Base-by-base conservation (phyloP, 2,329 filamentous ascomycete genomes). In the Chaetomiaceae sp. region DNA sequence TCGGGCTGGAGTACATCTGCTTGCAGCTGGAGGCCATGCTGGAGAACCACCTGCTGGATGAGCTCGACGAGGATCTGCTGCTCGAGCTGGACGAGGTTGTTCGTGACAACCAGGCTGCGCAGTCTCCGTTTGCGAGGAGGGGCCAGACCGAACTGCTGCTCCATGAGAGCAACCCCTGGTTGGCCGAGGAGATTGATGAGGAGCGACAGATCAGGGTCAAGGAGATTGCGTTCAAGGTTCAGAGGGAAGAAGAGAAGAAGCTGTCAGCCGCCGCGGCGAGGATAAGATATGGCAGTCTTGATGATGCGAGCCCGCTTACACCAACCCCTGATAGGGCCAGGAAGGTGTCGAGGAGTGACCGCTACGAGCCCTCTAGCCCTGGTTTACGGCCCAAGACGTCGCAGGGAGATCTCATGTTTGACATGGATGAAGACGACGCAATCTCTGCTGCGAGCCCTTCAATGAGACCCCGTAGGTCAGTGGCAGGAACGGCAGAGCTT, bases 1-100 rank as follows among this genome's bases (percentile, higher is more conserved):
- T 86, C 9, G 87, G 86, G 0, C 70, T 97, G 24, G 88, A 95
- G 62, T 98, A 96, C 61, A 81, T 96, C 18, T 95, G 89, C 58
- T 70, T 95, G 36, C 94, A 95, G 59, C 73, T 97, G 47, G 93
- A 98, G 64, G 81, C 83, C 6, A 88, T 97, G 75, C 79, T 98
- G 41, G 89, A 96, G 60, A 95, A 95, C 52, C 84, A 88, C 56
- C 74, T 91, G 14, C 74, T 98, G 3, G 86, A 94, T 54, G 84
- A 88, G 47, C 76, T 98, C 14, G 90, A 97, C 44, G 80, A 86
- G 34, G 84, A 94, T 49, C 68, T 97, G n/a, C 68, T 96, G 14
- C 58, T 76, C 3, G 88, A 96, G 44, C 74, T 98, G 3, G 88
- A 96, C 61, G 72, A 77, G 40, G 77, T 88, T 10, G 88, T 95